A percentile compares a stretch with the other conserved stretches of the same genome.
These are phyloP conservation scores for Auricularia heimuer DNA, from an alignment of 768 basidiomycete genomes.

Conservation along the genomic window DNA sequence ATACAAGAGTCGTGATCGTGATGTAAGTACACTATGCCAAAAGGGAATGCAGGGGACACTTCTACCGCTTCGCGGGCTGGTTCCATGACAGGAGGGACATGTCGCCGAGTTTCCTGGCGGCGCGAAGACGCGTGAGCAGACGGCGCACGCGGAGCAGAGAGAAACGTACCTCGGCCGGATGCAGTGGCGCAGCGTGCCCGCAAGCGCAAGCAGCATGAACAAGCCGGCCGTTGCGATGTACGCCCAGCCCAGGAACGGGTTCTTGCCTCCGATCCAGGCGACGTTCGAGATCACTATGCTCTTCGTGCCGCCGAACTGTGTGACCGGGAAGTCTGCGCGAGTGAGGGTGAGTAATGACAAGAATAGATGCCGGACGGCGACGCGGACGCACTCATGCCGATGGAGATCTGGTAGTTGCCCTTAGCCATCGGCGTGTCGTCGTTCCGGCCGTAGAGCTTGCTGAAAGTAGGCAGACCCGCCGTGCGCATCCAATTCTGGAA, in stretches of 20 bases:
- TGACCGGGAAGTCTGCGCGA: constrained; percentile 82
- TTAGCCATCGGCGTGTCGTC: constrained; percentile 60
- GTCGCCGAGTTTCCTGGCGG: constrained; percentile 65
- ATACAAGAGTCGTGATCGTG: neutral
- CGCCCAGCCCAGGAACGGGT: constrained; percentile 97
- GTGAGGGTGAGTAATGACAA: constrained; percentile 6
- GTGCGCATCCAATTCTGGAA: constrained; percentile 99
- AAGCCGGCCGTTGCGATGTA: constrained; percentile 84
- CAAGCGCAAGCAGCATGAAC: constrained; percentile 79
- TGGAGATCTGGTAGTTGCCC: constrained; percentile 66
- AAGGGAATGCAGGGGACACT: neutral
- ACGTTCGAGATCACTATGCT: constrained; percentile 95
- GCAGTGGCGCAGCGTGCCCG: constrained; percentile 85
- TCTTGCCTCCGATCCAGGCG: constrained; percentile 98
- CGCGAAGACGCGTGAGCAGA: constrained; percentile 7
- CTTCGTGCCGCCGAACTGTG: constrained; percentile 87
- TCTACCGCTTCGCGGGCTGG: constrained; percentile 26
- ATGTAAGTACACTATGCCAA: neutral
- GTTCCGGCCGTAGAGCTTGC: constrained; percentile 89
- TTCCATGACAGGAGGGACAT: constrained; percentile 87
- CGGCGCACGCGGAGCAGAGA: neutral
- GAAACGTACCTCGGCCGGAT: constrained; percentile 73
- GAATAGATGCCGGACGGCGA: neutral
- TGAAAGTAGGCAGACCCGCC: constrained; percentile 91
- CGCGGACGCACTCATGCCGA: constrained; percentile 66